Evolutionary conservation across 164 flowering plant species (phyloP).

Genomic region (Akebia trifoliata): DNA sequence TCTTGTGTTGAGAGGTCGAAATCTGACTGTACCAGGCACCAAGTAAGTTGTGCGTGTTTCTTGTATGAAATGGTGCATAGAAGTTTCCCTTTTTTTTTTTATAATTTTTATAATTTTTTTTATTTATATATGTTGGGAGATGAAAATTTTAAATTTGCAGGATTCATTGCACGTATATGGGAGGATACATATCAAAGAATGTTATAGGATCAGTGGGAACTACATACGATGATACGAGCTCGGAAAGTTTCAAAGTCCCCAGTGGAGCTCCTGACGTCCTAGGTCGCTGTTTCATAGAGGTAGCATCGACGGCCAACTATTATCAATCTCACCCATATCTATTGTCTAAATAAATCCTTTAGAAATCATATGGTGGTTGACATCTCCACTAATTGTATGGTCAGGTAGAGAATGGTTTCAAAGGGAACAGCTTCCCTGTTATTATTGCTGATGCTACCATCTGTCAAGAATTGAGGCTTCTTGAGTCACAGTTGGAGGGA

Average conservation of each 20-base stretch:
- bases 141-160: slow-evolving; percentile 31
- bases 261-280: slow-evolving; percentile 33
- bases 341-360: neutral
- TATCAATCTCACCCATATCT: neutral
- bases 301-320: slow-evolving; percentile 40
- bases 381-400: neutral
- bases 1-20: slow-evolving; percentile 62
- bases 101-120: neutral
- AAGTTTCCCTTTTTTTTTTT: neutral
- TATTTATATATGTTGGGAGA: too few species aligned
- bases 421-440: slow-evolving; percentile 76
- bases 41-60: slow-evolving; percentile 37
- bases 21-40: slow-evolving; percentile 55
- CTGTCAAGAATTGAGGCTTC: slow-evolving; percentile 66
- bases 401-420: slow-evolving; percentile 87
- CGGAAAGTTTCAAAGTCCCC: slow-evolving; percentile 39
- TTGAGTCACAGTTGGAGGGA: slow-evolving; percentile 57
- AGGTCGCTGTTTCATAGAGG: slow-evolving; percentile 93
- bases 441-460: slow-evolving; percentile 71
- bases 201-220: slow-evolving; percentile 32
- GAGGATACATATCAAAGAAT: slow-evolving; percentile 53
- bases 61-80: neutral
- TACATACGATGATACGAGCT: slow-evolving; percentile 43
- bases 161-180: slow-evolving; percentile 68
- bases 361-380: neutral